phyloP scores from a whole-genome alignment of 176 grass and related monocot genomes.

The Tillandsia fasciculata region DNA sequence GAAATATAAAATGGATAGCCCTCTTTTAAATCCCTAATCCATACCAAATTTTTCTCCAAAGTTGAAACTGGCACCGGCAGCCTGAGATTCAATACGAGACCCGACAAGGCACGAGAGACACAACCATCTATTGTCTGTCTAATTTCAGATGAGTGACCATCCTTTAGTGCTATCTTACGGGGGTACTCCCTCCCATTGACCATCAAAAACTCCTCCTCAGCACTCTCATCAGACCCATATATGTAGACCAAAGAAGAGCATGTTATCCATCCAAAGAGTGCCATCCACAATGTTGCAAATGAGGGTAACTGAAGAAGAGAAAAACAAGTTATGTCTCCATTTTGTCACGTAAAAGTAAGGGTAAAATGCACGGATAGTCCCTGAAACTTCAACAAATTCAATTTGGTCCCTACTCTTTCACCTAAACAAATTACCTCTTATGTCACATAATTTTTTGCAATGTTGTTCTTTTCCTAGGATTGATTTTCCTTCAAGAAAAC shows the following conservation, averaged over 20 bases:
- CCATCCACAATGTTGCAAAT: slow-evolving; percentile 60
- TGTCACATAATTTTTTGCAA: not conserved
- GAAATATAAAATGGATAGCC: no score
- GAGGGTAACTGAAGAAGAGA: slow-evolving; percentile 50
- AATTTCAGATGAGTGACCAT: slow-evolving; percentile 73
- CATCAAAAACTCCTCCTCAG: slow-evolving; percentile 46
- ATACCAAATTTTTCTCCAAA: slow-evolving; percentile 79
- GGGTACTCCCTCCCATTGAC: slow-evolving; percentile 56
- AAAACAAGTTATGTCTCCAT: slow-evolving; percentile 4
- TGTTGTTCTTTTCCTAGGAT: no score
- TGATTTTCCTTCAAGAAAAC: no score
- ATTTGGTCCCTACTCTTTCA: no score
- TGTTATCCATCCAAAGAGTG: slow-evolving; percentile 80
- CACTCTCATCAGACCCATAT: slow-evolving; percentile 49
- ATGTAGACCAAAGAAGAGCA: slow-evolving; percentile 54
- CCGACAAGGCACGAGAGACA: slow-evolving; percentile 47
- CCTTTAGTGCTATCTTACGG: slow-evolving; percentile 37
- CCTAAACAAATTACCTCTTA: not conserved
- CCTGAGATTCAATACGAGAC: slow-evolving; percentile 45
- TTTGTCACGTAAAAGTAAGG: not conserved
- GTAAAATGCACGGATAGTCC: no score
- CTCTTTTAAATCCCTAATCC: not conserved
- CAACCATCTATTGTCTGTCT: slow-evolving; percentile 67
- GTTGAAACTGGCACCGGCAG: slow-evolving; percentile 57
- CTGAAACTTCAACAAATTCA: no score